Evolutionary conservation across 108 stramenopile genomes (phyloP).

Genomic region (Nannochloropsis gaditana): DNA sequence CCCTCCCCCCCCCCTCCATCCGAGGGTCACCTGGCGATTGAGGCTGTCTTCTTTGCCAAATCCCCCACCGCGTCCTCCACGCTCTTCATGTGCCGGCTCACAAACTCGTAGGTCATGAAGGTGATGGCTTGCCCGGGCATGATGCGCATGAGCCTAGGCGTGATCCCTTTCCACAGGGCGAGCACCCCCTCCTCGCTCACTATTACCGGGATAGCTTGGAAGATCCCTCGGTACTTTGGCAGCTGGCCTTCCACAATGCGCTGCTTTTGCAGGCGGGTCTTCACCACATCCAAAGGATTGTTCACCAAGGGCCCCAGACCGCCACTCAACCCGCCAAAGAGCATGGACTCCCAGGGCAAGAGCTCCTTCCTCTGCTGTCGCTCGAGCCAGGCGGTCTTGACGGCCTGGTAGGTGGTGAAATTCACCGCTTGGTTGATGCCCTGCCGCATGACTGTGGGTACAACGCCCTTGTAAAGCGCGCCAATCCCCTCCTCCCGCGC

Average conservation of each 20-base stretch:
- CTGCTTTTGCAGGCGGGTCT: constrained; percentile 93
- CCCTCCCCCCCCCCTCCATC: not conserved
- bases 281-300: constrained; percentile 90
- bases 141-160: constrained; percentile 85
- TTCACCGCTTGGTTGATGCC: constrained; percentile 98
- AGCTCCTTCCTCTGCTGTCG: constrained; percentile 50
- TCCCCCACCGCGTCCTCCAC: not conserved
- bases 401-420: constrained; percentile 79
- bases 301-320: constrained; percentile 88
- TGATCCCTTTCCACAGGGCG: constrained; percentile 93
- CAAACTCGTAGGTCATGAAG: constrained; percentile 55
- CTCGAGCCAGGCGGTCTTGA: constrained; percentile 60
- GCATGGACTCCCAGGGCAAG: constrained; percentile 72
- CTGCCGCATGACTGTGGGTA: constrained; percentile 92
- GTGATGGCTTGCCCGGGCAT: constrained; percentile 94
- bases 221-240: constrained; percentile 74
- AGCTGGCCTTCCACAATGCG: constrained; percentile 62
- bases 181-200: constrained; percentile 81
- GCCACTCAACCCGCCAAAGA: constrained; percentile 84
- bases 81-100: constrained; percentile 23
- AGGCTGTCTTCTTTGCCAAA: constrained; percentile 17
- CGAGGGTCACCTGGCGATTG: not conserved
- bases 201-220: constrained; percentile 69
- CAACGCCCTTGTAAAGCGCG: constrained; percentile 77
- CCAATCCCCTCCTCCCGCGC: constrained; percentile 82